A percentile compares a stretch with the other conserved stretches of the same genome.
These are phyloP conservation scores for Globisporangium mamillatum DNA, from an alignment of 352 stramenopile genomes.

Conservation along the genomic window DNA sequence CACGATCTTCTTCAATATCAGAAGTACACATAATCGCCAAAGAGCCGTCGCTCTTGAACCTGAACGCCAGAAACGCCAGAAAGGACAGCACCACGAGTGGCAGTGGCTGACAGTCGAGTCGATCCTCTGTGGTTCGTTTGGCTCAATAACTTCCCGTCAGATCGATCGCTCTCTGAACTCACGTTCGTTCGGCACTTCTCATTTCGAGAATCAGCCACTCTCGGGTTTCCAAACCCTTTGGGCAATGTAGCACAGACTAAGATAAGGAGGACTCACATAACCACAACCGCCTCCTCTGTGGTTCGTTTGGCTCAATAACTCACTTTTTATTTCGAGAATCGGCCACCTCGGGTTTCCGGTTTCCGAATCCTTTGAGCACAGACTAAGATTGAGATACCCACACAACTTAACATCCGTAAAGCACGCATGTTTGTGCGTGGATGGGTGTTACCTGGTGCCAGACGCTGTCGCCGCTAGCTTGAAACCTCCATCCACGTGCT, in stretches of 20 bases:
- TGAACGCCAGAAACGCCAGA: neutral
- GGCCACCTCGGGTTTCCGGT: neutral
- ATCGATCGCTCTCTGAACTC: neutral
- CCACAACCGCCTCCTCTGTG: too few species aligned
- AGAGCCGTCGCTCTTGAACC: neutral
- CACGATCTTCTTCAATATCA: neutral
- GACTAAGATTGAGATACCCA: neutral
- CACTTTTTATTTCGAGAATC: neutral
- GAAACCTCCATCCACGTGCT: neutral
- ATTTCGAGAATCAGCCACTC: neutral
- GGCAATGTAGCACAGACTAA: too few species aligned
- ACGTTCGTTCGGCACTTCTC: neutral
- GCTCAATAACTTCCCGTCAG: neutral
- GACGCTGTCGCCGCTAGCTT: neutral
- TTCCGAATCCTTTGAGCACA: too few species aligned
- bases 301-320: too few species aligned
- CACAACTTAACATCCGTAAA: neutral
- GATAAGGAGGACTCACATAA: too few species aligned
- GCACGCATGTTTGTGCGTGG: neutral
- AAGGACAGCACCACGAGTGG: too few species aligned
- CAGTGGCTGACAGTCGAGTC: neutral
- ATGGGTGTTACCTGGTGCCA: neutral
- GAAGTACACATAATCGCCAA: neutral
- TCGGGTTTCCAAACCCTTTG: too few species aligned
- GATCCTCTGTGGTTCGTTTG: neutral